A percentile compares a stretch with the other conserved stretches of the same genome.
Conservation (phyloP, 2,329 filamentous ascomycete genomes). For the Paecilomyces niveus region DNA sequence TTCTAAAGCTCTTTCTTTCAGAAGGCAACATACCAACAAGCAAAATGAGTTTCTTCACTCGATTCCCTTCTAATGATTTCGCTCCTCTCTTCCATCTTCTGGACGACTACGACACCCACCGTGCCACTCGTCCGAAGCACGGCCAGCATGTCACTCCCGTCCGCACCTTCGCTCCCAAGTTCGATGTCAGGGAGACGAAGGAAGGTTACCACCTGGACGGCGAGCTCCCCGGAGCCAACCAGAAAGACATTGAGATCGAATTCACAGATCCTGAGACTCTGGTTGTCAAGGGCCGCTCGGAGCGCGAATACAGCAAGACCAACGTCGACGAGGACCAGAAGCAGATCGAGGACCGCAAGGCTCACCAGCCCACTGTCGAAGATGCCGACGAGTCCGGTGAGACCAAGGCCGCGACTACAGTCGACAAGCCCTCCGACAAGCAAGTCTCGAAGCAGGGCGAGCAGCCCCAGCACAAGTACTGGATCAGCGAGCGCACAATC, state of each 20-base stretch:
- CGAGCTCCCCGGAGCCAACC: slow-evolving; percentile 38
- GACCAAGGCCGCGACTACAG: slow-evolving; percentile 6
- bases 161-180: slow-evolving; percentile 31
- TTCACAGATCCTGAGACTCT: slow-evolving; percentile 40
- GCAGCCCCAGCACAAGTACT: slow-evolving; percentile 41
- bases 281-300: slow-evolving; percentile 34
- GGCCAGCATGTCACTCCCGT: slow-evolving; percentile 8
- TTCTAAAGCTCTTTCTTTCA: no score
- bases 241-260: slow-evolving; percentile 39
- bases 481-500: slow-evolving; percentile 53
- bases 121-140: slow-evolving; percentile 13
- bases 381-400: slow-evolving; percentile 38
- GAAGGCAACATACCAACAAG: slow-evolving; percentile 7
- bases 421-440: slow-evolving; percentile 18
- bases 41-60: slow-evolving; percentile 35
- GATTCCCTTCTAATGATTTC: slow-evolving; percentile 26
- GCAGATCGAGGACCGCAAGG: slow-evolving; percentile 14
- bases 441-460: background rate
- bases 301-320: slow-evolving; percentile 23
- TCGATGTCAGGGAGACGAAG: slow-evolving; percentile 38
- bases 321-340: slow-evolving; percentile 14
- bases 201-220: slow-evolving; percentile 38
- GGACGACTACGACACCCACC: slow-evolving; percentile 34
- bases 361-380: slow-evolving; percentile 46
- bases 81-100: slow-evolving; percentile 36